A percentile compares a stretch with the other conserved stretches of the same genome.
phyloP scores from a whole-genome alignment of 371 early-diverging fungal genomes.

The Syncephalis plumigaleata region DNA sequence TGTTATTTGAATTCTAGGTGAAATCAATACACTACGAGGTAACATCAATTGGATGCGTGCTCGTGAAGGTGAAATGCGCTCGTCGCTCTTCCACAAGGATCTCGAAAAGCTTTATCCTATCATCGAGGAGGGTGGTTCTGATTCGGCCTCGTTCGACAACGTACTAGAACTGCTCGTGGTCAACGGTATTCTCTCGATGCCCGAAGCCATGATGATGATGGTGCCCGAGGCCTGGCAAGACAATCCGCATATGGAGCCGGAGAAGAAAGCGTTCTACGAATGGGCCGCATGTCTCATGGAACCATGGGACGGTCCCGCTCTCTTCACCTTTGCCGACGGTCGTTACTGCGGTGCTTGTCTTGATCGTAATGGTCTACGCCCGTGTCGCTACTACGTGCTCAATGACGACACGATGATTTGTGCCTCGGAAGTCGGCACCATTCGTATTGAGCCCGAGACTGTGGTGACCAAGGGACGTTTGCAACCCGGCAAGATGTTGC shows the following conservation, averaged over 20 bases:
- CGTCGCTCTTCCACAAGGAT: constrained; percentile 56
- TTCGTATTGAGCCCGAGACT: constrained; percentile 60
- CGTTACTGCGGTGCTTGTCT: constrained; percentile 88
- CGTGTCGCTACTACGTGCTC: constrained; percentile 89
- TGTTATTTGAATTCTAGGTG: constrained; percentile 12
- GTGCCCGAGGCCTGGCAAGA: constrained; percentile 96
- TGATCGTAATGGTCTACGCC: constrained; percentile 93
- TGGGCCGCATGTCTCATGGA: constrained; percentile 96
- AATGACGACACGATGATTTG: constrained; percentile 88
- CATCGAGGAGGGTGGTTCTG: constrained; percentile 92
- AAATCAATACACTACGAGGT: constrained; percentile 94
- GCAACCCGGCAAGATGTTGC: constrained; percentile 89
- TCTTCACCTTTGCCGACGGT: constrained; percentile 92
- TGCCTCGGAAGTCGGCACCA: constrained; percentile 90
- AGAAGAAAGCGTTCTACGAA: constrained; percentile 82
- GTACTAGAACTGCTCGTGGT: constrained; percentile 84
- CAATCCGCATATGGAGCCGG: constrained; percentile 62
- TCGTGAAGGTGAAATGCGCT: constrained; percentile 82
- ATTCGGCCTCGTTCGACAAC: constrained; percentile 92
- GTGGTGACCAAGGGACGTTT: constrained; percentile 83
- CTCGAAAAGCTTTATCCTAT: constrained; percentile 79
- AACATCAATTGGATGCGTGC: constrained; percentile 99
- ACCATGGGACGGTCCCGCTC: constrained; percentile 96
- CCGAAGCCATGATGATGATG: constrained; percentile 95
- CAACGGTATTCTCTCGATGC: constrained; percentile 75